Evolutionary conservation across 1,284 basidiomycete genomes (phyloP), one percentile per base, ranked within the genome.

Genomic region (Marasmius fiardii): DNA sequence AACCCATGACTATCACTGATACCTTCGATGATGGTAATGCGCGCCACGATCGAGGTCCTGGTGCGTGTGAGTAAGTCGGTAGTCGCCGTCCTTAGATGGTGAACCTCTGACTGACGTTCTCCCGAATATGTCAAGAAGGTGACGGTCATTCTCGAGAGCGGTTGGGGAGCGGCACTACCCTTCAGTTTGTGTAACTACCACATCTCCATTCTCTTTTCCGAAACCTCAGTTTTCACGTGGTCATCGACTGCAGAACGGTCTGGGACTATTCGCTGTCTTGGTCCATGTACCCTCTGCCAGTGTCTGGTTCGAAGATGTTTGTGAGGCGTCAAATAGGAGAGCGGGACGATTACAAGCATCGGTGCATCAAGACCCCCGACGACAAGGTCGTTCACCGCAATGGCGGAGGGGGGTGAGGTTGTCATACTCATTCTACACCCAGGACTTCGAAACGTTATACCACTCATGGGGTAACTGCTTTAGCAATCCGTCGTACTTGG

Each of bases 351-450:
- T 59, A 59, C 37, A 54, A 43, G 23, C 54, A 55, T 26, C 56
- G 58, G 48, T 53, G 55, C 14, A 53, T 58, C n/a, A 61, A 61
- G 52, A 54, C 57, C 43, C 58, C 55, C n/a, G 24, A 34, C 7
- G 60, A 61, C 53, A 61, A 61, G 52, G 56, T 61, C 44, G 60
- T 61, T 12, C 60, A 61, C 28, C 60, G 59, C 53, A 61, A 61
- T 34, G 60, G 60, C 12, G 55, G 55, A 31, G 60, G 60, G 26
- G 57, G 60, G 59, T 21, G 51, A 54, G 43, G 59, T 61, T 53
- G 58, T n/a, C n/a, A n/a, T n/a, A 61, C 44, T 55, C 52, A 2
- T 61, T 50, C 51, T 59, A 55, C 26, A 58, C 59, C 2, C 57
- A 61, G 48, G 48, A 55, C 47, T 61, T 61, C 35, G 60, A 58